Conservation (phyloP, 2,329 filamentous ascomycete genomes). For the Sclerotinia subarctica region DNA sequence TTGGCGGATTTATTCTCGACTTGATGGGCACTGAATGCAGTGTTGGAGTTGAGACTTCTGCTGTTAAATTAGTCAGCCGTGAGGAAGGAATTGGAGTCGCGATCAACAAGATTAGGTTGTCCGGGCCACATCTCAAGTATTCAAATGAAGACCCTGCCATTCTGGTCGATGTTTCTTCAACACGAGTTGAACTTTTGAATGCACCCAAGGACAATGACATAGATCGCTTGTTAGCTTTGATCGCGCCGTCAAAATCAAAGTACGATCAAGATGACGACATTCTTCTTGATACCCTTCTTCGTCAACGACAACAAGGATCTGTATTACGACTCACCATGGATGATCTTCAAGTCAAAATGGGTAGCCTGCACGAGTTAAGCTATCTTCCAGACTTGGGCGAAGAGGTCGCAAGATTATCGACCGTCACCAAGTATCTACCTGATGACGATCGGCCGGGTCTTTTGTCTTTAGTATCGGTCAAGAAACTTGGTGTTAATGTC, state of each 20-base stretch:
- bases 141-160: conserved; percentile 57
- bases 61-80: conserved; percentile 76
- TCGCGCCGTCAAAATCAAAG: conserved; percentile 88
- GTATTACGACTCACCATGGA: conserved; percentile 71
- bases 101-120: conserved; percentile 71
- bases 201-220: conserved; percentile 76
- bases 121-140: conserved; percentile 62
- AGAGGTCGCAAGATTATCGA: conserved; percentile 78
- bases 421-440: conserved; percentile 88
- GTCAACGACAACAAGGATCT: conserved; percentile 81
- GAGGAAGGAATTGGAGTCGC: conserved; percentile 68
- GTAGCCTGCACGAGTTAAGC: conserved; percentile 61
- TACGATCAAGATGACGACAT: conserved; percentile 89
- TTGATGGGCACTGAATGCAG: conserved; percentile 77
- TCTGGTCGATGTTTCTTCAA: conserved; percentile 59
- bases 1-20: conserved; percentile 73
- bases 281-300: conserved; percentile 83
- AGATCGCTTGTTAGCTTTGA: conserved; percentile 75
- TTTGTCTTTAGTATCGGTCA: conserved; percentile 67
- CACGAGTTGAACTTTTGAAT: conserved; percentile 69
- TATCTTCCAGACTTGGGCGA: conserved; percentile 69
- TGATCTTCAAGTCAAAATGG: conserved; percentile 59
- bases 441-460: conserved; percentile 93
- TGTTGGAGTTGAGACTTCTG: conserved; percentile 70
- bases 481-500: conserved; percentile 58